A percentile compares a stretch with the other conserved stretches of the same genome.
phyloP scores from a whole-genome alignment of 2,329 filamentous ascomycete species.

The Peltaster fructicola region DNA sequence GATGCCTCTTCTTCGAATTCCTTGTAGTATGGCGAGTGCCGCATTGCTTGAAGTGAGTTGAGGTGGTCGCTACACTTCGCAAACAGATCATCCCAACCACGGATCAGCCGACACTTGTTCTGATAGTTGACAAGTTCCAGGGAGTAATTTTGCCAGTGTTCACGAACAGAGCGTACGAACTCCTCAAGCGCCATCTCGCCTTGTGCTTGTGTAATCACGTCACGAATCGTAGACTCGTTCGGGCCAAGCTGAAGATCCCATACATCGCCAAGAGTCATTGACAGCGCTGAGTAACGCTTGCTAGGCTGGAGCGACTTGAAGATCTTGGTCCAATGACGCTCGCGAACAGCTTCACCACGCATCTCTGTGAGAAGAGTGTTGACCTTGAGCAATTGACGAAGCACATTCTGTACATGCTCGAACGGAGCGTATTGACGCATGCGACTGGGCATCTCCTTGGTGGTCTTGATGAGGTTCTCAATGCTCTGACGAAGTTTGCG shows the following conservation, averaged over 20 bases:
- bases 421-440: constrained; percentile 99
- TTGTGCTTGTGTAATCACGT: constrained; percentile 88
- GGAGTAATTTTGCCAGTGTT: constrained; percentile 90
- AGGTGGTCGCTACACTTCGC: constrained; percentile 96
- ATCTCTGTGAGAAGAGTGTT: constrained; percentile 76
- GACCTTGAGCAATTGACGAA: constrained; percentile 77
- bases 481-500: constrained; percentile 80
- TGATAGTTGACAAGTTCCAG: constrained; percentile 94
- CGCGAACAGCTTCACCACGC: constrained; percentile 89
- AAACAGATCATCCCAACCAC: constrained; percentile 95
- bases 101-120: constrained; percentile 92
- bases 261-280: constrained; percentile 93
- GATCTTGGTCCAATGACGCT: constrained; percentile 94
- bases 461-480: constrained; percentile 89
- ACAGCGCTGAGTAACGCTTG: constrained; percentile 83
- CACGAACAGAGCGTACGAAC: constrained; percentile 88
- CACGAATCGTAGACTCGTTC: constrained; percentile 72
- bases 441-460: constrained; percentile 95
- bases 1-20: constrained; percentile 97
- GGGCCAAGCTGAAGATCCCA: constrained; percentile 90
- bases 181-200: constrained; percentile 98
- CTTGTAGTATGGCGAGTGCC: constrained; percentile 97
- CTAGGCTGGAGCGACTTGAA: constrained; percentile 89
- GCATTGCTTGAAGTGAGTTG: constrained; percentile 96
- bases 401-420: constrained; percentile 85